Evolutionary conservation across 495 filamentous ascomycete genomes (phyloP), one percentile per base, ranked within the genome.

Genomic region (Evernia prunastri): DNA sequence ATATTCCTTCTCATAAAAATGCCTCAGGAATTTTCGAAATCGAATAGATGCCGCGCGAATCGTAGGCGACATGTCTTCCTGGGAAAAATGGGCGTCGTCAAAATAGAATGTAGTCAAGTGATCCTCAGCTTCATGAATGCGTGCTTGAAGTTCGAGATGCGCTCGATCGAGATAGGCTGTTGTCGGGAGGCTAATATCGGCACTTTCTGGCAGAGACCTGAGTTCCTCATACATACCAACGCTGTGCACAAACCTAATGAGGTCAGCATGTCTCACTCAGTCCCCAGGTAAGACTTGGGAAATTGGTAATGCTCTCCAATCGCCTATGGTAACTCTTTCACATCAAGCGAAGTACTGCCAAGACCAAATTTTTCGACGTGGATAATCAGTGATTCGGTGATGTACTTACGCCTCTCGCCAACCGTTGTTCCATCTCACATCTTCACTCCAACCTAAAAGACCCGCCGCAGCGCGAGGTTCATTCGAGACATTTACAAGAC

Each of bases 361-460:
- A 15, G 20, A 25, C 35, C 4, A 15, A 8, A n/a, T 1, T 9
- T 57, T 23, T 13, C 18, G 6, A 23, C 11, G 36, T 37, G 15
- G 25, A 33, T 35, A 27, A 13, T 11, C 6, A 20, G 6, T 1
- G 5, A 27, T 17, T 36, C 27, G 51, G 25, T n/a, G 11, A 6
- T 36, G 15, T 20, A 63, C 60, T 13, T 42, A 64, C 35, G 82
- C 78, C 69, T 89, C 86, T 4, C 79, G 76, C 82, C 86, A 90
- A 12, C 86, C 83, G 60, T 84, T 79, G 13, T 82, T 78, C 78
- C 85, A 85, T n/a, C 80, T 78, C 7, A 61, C 59, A 51, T 68
- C 66, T 58, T 89, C 87, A n/a, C 81, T 83, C 81, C 82, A 89
- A 13, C 82, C 81, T n/a, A 90, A 72, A 5, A 89, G 71, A 9